These are phyloP conservation scores for Citrus reticulata DNA, from an alignment of 345 rosid genomes.

Conservation along the genomic window DNA sequence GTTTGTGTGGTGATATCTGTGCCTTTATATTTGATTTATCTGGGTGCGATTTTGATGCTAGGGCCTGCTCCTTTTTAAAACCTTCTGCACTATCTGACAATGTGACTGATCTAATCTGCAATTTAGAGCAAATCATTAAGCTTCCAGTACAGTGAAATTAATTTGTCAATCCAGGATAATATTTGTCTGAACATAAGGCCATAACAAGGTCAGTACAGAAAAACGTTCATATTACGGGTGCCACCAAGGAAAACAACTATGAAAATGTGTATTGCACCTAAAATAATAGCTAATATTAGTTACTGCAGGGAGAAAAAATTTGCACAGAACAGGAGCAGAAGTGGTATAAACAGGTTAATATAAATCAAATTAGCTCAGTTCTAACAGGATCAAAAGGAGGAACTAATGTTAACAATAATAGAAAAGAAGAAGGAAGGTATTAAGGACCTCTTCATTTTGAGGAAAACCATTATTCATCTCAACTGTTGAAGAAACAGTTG, in stretches of 20 bases:
- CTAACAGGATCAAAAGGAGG: neutral
- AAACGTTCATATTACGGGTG: neutral
- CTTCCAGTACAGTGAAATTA: neutral
- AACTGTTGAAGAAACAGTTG: slow-evolving; percentile 40
- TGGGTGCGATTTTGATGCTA: slow-evolving; percentile 23
- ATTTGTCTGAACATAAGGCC: neutral
- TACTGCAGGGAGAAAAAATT: neutral
- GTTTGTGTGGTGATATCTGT: slow-evolving; percentile 17
- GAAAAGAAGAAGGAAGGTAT: neutral
- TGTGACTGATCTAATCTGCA: slow-evolving; percentile 51
- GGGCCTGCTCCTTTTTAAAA: slow-evolving; percentile 14
- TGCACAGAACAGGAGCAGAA: neutral
- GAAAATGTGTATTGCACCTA: neutral
- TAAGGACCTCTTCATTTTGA: slow-evolving; percentile 44
- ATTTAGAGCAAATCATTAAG: slow-evolving; percentile 18
- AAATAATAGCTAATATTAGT: neutral
- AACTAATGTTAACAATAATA: neutral
- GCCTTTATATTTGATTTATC: slow-evolving; percentile 23
- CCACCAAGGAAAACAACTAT: neutral
- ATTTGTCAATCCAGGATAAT: neutral
- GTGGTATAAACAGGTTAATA: slow-evolving; percentile 9
- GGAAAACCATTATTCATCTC: slow-evolving; percentile 47
- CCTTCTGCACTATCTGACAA: slow-evolving; percentile 18
- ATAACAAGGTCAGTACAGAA: neutral
- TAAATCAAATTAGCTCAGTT: neutral